Base-by-base conservation (phyloP, 805 yeast species). In the Cyberlindnera samutprakarnensis region DNA sequence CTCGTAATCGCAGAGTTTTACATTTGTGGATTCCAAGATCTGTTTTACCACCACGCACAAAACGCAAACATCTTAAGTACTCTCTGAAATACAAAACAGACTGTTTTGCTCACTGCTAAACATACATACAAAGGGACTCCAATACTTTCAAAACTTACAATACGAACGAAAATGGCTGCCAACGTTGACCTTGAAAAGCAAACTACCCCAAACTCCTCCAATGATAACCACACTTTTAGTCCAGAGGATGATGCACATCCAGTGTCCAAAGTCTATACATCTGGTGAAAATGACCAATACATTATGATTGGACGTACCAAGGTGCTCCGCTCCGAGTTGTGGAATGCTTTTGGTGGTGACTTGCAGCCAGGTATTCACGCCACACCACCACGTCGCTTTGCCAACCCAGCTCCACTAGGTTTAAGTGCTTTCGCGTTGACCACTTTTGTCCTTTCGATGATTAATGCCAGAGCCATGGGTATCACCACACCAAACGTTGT, bases 281-380 rank as follows among this genome's bases (percentile, higher is more conserved):
- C 56, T 6, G 70, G 68, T 14, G 60, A 53, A 3, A 79, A 76
- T 45, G 75, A 75, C 25, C 80, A 79, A 28, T 77, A 73, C 51
- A 65, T 85, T 35, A 73, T 64, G 41, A 71, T 85, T 42, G 95
- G 95, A 4, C 68, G 75, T 46, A 76, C 79, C 40, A 77, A 71
- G 54, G 85, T 79, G 39, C 64, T 73, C 34, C 72, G 68, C 44
- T 54, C 65, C 32, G 88, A 81, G 31, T 62, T 81, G 35, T 58
- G 63, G 32, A 57, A 57, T 17, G 90, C 90, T 3, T 81, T 81
- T 42, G 95, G 94, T 56, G 95, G 95, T 77, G 68, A 81, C 14
- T 61, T 82, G 52, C 76, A 77, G 43, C 85, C 92, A 16, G 90
- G 85, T 64, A 28, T 64, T 35, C 55, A 72, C 18, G 66, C 70